phyloP scores from a whole-genome alignment of 2,329 filamentous ascomycete genomes.

The Colletotrichum viniferum region DNA sequence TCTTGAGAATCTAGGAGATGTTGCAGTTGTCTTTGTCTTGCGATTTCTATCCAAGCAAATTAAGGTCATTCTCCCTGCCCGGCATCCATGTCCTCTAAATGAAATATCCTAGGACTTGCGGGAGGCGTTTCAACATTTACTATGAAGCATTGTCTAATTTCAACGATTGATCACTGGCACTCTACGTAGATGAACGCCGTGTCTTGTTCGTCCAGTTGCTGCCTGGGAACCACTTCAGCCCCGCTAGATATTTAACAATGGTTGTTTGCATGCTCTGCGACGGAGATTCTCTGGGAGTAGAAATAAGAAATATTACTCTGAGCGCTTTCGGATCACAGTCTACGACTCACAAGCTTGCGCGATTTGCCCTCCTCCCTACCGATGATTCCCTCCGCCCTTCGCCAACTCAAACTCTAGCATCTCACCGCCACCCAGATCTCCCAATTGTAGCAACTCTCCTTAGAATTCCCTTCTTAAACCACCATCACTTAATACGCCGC shows the following conservation, averaged over 20 bases:
- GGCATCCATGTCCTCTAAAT: background rate
- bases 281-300: background rate
- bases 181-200: background rate
- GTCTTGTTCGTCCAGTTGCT: background rate
- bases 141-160: background rate
- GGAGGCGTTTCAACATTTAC: background rate
- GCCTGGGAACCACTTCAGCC: no score
- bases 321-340: background rate
- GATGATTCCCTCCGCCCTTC: no score
- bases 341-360: background rate
- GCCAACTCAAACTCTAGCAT: no score
- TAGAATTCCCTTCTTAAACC: background rate
- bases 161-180: background rate
- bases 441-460: background rate
- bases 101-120: background rate
- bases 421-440: no score
- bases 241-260: background rate
- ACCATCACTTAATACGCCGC: no score
- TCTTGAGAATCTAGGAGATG: background rate
- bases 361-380: background rate
- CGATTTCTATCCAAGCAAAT: background rate
- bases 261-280: background rate
- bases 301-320: background rate
- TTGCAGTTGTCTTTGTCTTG: background rate
- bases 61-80: no score